phyloP scores from a whole-genome alignment of 2,329 filamentous ascomycete species.

The Microsporum canis region DNA sequence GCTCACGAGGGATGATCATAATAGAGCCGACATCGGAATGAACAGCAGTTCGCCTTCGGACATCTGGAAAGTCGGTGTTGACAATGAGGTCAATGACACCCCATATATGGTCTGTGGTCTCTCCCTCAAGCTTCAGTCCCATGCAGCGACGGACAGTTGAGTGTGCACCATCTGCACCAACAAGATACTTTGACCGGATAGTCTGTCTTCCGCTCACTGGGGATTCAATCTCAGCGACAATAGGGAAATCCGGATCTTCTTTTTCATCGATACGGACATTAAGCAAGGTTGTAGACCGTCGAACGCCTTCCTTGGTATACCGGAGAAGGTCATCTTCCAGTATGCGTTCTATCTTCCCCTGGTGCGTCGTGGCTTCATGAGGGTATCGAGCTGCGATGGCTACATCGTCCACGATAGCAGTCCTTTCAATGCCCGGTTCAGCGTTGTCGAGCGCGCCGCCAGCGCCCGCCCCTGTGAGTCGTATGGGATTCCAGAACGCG shows the following conservation, averaged over 20 bases:
- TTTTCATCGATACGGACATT: constrained; percentile 48
- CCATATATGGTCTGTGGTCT: constrained; percentile 62
- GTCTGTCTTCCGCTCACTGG: constrained; percentile 21
- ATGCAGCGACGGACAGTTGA: constrained; percentile 52
- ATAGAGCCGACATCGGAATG: constrained; percentile 64
- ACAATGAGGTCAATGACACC: constrained; percentile 65
- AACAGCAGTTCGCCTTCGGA: constrained; percentile 68
- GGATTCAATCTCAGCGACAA: constrained; percentile 24
- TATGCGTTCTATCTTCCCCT: constrained; percentile 59
- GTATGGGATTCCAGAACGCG: constrained; percentile 43
- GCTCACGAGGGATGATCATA: constrained; percentile 66
- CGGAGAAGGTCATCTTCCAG: constrained; percentile 56
- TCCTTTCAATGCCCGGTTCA: constrained; percentile 18
- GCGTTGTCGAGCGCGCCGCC: constrained; percentile 22
- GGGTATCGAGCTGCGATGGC: constrained; percentile 39
- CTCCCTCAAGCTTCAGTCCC: constrained; percentile 46
- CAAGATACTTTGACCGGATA: constrained; percentile 56
- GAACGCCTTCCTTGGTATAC: constrained; percentile 46
- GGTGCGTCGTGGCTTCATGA: constrained; percentile 59
- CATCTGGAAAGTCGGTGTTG: constrained; percentile 63
- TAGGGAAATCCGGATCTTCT: constrained; percentile 31
- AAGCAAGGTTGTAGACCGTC: constrained; percentile 54
- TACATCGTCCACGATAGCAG: constrained; percentile 9
- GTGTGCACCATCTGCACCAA: constrained; percentile 59
- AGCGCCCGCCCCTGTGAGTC: neutral